Evolutionary conservation across 1,284 basidiomycete genomes (phyloP), one percentile per base, ranked within the genome.

Genomic region (Leccinum griseonigrum): DNA sequence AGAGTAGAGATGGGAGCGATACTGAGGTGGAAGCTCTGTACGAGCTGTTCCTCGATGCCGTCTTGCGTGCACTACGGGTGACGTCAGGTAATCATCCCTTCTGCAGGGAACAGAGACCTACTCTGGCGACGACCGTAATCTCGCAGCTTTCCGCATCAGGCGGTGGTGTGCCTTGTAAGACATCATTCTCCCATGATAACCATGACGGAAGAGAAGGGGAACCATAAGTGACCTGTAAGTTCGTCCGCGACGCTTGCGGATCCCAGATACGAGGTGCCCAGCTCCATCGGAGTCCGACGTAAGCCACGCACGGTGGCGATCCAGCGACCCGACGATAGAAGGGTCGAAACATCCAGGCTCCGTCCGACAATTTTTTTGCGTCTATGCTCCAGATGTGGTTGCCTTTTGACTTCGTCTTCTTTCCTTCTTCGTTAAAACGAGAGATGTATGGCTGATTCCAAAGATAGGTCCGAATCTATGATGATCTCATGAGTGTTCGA

Each of bases 371-470:
- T 72, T 95, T 98, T 78, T 90, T 94, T 18, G 95, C 97, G 69
- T 98, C 95, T 56, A 99, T 91, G 72, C 96, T 97, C 97, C 97
- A 99, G 67, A 99, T 97, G 73, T 99, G 97, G 76, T 99, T 99
- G 58, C 97, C 97, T 81, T 98, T 98, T 58, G 95, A 97, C 79
- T 99, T 99, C 36, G 96, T 94, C 79, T 99, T 99, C 77, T 98
- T 98, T 38, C 95, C 97, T 75, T 99, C 97, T 71, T 98, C 95
- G 75, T 99, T 99, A 83, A 97, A 99, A 31, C 97, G 91, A 53
- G 96, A 91, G 72, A 99, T 99, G 72, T 92, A 91, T 28, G 91
- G 90, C 67, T 92, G 89, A 67, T 81, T 91, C 97, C 97, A 99
- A 54, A 99, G 85, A 79, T 97, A 99, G 72, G 95, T 93, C 68